These are phyloP conservation scores for Termitomyces sp. DNA, from an alignment of 768 basidiomycete genomes.

Conservation along the genomic window DNA sequence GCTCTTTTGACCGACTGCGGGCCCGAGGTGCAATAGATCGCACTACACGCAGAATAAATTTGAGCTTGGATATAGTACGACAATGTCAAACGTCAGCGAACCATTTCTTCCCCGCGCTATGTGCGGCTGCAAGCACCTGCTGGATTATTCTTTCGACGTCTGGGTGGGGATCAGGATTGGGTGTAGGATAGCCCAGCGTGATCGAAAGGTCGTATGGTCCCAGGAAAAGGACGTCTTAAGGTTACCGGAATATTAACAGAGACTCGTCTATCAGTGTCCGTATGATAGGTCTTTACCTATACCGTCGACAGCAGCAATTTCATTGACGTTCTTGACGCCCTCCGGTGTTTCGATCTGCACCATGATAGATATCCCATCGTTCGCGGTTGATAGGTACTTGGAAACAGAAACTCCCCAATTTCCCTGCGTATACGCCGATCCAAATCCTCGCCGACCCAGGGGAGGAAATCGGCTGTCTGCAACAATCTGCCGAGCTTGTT, in stretches of 20 bases:
- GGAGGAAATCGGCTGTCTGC: conserved; percentile 62
- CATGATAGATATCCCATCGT: conserved; percentile 52
- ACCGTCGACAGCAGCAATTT: conserved; percentile 59
- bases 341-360: conserved; percentile 67
- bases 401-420: conserved; percentile 48
- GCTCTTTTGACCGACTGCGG: conserved; percentile 19
- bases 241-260: background rate
- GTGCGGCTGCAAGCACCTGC: conserved; percentile 43
- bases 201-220: conserved; percentile 70
- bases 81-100: conserved; percentile 18
- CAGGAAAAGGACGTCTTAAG: conserved; percentile 37
- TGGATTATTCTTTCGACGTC: conserved; percentile 61
- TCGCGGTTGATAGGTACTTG: conserved; percentile 55
- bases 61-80: background rate
- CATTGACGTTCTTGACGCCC: conserved; percentile 54
- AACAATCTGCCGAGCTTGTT: conserved; percentile 54
- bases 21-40: conserved; percentile 21
- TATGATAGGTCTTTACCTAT: conserved; percentile 40
- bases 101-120: conserved; percentile 64
- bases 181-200: conserved; percentile 54
- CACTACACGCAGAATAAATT: conserved; percentile 3
- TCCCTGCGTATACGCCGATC: conserved; percentile 58
- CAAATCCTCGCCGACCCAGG: conserved; percentile 58
- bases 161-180: conserved; percentile 62
- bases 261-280: too few relatives aligned